Conservation (phyloP, 192 early-diverging fungal genomes). For the Coemansia erecta region DNA sequence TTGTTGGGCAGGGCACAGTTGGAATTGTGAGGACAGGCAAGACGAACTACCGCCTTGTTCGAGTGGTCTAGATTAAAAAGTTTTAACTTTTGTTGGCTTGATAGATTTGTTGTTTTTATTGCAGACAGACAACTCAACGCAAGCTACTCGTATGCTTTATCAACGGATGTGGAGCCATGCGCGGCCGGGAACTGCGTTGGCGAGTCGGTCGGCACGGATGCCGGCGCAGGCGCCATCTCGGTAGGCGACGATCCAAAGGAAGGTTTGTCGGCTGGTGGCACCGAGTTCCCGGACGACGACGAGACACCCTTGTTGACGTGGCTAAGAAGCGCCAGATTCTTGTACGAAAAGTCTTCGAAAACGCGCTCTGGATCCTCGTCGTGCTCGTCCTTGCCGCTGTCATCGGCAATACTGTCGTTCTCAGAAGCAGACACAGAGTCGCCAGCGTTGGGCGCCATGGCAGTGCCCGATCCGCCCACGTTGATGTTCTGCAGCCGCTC, state of each 20-base stretch:
- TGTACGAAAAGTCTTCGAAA: slow-evolving; percentile 66
- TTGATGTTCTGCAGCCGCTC: slow-evolving; percentile 23
- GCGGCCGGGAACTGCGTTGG: too few species aligned
- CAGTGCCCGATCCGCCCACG: slow-evolving; percentile 2
- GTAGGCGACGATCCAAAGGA: not conserved
- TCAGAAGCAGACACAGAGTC: slow-evolving; percentile 16
- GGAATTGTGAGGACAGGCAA: slow-evolving; percentile 78
- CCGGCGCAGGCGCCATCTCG: too few species aligned
- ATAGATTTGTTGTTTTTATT: too few species aligned
- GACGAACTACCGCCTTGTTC: slow-evolving; percentile 67
- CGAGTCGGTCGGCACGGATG: too few species aligned
- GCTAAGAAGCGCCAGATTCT: slow-evolving; percentile 62
- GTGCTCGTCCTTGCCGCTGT: slow-evolving; percentile 10
- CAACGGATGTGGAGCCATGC: too few species aligned
- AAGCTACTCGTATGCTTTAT: too few species aligned
- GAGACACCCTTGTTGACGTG: slow-evolving; percentile 64
- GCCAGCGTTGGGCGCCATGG: slow-evolving; percentile 5
- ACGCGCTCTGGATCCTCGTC: slow-evolving; percentile 39
- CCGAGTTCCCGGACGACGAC: slow-evolving; percentile 41
- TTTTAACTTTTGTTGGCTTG: too few species aligned
- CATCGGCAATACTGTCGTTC: slow-evolving; percentile 7
- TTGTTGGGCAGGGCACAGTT: slow-evolving; percentile 63
- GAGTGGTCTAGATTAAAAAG: slow-evolving; percentile 1
- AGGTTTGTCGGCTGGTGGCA: slow-evolving; percentile 26
- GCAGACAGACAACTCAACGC: not conserved